Evolutionary conservation across 2,329 filamentous ascomycete genomes (phyloP).

Genomic region (Thielaviopsis musarum): DNA sequence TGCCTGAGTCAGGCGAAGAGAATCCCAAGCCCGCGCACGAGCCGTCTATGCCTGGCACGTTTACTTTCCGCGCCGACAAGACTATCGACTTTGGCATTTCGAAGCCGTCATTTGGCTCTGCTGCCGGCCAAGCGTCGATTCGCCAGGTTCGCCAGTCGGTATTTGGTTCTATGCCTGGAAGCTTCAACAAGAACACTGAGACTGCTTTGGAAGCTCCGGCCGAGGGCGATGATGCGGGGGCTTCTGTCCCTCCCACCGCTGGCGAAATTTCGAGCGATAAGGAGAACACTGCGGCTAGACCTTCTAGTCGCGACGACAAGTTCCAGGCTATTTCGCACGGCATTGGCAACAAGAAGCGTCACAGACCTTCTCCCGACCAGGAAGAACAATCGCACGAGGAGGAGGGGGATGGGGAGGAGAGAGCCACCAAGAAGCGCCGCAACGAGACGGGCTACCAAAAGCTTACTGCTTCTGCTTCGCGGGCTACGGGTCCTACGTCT

Average conservation of each 20-base stretch:
- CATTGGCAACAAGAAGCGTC: constrained; percentile 48
- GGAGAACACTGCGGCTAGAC: constrained; percentile 31
- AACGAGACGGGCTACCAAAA: constrained; percentile 31
- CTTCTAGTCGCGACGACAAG: constrained; percentile 17
- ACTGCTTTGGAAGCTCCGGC: neutral
- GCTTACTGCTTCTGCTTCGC: constrained; percentile 34
- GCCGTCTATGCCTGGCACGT: constrained; percentile 36
- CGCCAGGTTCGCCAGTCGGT: constrained; percentile 41
- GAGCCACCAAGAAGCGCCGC: constrained; percentile 46
- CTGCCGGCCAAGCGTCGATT: constrained; percentile 41
- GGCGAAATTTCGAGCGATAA: constrained; percentile 28
- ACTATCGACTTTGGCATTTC: constrained; percentile 40
- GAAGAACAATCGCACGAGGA: constrained; percentile 35
- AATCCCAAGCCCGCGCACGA: constrained; percentile 17
- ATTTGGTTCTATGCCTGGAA: constrained; percentile 34
- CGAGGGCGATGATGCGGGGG: constrained; percentile 15
- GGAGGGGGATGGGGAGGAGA: constrained; percentile 25
- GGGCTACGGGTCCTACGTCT: constrained; percentile 13
- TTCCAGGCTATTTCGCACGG: constrained; percentile 39
- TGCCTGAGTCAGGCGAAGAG: constrained; percentile 11
- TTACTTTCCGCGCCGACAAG: constrained; percentile 49
- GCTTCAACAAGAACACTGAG: constrained; percentile 26
- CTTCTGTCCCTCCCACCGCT: constrained; percentile 5
- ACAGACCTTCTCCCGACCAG: constrained; percentile 38
- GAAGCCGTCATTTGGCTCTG: constrained; percentile 36